A percentile compares a stretch with the other conserved stretches of the same genome.
Conservation (phyloP, 768 basidiomycete species). For the Boletus pseudopeckii region DNA sequence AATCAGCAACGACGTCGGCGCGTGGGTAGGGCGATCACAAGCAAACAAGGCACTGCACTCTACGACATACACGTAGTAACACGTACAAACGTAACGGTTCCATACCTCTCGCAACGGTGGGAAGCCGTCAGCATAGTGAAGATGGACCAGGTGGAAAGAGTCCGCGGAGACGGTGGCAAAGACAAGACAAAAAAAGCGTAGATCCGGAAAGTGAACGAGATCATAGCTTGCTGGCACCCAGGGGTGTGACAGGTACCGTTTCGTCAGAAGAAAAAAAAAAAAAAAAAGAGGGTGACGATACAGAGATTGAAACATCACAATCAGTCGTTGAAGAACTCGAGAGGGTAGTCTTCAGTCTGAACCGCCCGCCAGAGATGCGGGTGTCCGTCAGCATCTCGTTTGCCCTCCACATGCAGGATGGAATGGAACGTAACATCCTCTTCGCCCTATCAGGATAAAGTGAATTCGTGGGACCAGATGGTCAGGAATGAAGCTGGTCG, state of each 20-base stretch:
- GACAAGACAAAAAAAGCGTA: not conserved
- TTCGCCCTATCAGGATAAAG: constrained; percentile 43
- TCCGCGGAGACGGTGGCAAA: constrained; percentile 9
- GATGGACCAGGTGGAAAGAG: not conserved
- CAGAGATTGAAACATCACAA: not conserved
- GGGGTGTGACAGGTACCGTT: constrained; percentile 17
- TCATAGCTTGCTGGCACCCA: constrained; percentile 7
- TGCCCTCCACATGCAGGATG: constrained; percentile 57
- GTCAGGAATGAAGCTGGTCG: not conserved
- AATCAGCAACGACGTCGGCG: no score
- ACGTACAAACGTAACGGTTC: constrained; percentile 7
- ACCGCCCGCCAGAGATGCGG: constrained; percentile 64
- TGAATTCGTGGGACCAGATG: constrained; percentile 3
- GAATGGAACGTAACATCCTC: constrained; percentile 72
- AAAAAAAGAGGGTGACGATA: not conserved
- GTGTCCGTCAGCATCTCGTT: constrained; percentile 42
- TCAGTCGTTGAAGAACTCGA: constrained; percentile 36
- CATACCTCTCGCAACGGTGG: constrained; percentile 7
- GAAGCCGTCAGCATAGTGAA: constrained; percentile 1
- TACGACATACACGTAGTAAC: constrained; percentile 2
- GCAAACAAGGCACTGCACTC: not conserved
- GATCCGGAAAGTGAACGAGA: constrained; percentile 1
- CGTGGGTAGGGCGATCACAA: no score
- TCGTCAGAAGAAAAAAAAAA: constrained; percentile 9
- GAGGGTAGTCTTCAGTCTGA: constrained; percentile 52